phyloP scores from a whole-genome alignment of 2,329 filamentous ascomycete species.

The Curvularia lunata region DNA sequence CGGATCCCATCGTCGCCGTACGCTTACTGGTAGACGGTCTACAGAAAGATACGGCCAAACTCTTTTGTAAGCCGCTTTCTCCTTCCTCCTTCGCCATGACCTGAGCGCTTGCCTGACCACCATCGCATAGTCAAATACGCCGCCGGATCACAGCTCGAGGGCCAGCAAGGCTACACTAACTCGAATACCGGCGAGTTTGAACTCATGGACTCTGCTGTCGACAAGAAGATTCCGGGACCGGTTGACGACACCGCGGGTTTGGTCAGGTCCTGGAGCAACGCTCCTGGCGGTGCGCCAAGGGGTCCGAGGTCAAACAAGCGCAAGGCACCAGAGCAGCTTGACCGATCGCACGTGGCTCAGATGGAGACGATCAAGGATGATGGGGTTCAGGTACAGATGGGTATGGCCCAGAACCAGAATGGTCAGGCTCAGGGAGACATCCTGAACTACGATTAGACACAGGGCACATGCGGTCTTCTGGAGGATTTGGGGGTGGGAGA shows the following conservation, averaged over 20 bases:
- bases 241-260: conserved; percentile 24
- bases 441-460: too few species aligned
- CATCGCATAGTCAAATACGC: conserved; percentile 22
- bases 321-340: neutral
- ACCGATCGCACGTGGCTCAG: too few species aligned
- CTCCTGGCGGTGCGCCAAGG: neutral
- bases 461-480: too few species aligned
- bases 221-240: conserved; percentile 7
- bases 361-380: too few species aligned
- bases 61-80: conserved; percentile 26
- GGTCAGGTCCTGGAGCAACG: conserved; percentile 1
- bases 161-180: conserved; percentile 25
- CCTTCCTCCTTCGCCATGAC: too few species aligned
- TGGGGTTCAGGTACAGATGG: too few species aligned
- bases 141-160: conserved; percentile 25
- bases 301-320: neutral
- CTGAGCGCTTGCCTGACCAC: too few species aligned
- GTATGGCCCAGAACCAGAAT: too few species aligned
- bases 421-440: too few species aligned
- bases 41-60: conserved; percentile 27
- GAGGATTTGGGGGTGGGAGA: too few species aligned
- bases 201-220: conserved; percentile 2
- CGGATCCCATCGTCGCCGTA: conserved; percentile 69
- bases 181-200: conserved; percentile 12
- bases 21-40: conserved; percentile 28